Base-by-base conservation (phyloP, 2,329 filamentous ascomycete species). In the Penicillium rolfsii region DNA sequence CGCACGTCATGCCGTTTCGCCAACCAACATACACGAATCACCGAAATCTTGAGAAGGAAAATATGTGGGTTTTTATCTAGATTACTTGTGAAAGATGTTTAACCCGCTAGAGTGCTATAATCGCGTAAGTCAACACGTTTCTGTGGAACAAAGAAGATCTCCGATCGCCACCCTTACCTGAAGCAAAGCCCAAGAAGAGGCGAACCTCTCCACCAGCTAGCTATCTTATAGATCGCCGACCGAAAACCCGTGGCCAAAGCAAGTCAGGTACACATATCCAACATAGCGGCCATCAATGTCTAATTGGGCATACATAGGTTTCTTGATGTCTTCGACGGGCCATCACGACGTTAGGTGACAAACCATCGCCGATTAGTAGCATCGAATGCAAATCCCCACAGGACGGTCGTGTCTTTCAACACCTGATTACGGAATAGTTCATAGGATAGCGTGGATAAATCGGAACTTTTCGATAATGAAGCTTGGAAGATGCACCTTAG, bases 331-430 rank as follows among this genome's bases (percentile, higher is more conserved):
- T 53, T 50, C 8, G 55, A 59, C 5, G 64, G 57, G 9, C 64
- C 63, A 36, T 68, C 60, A 9, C 55, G 54, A 38, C 65, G 65
- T 46, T 69, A 64, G 11, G 64, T 43, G 43, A 70, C 61, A 35
- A 69, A 69, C 8, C 68, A 60, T 2, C 67, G 65, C 5, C 64
- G 59, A 45, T 70, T 70, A 54, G 59, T 58, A 33, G 69, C 68
- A 62, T 70, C 68, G 45, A 70, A 70, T 36, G 67, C 59, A 41
- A 70, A 68, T 8, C 64, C 63, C 61, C 68, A 67, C 16, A 68
- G 68, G 9, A 70, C 60, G 2, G 65, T 66, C 14, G 14, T 50
- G 26, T 67, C 67, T 22, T 62, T 62, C 0, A 67, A 53, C 16
- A 57, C 30, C 45, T 68, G 64, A 58, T 52, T 48, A n/a, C 65